A percentile compares a stretch with the other conserved stretches of the same genome.
phyloP scores from a whole-genome alignment of 352 stramenopile genomes.

The Phytophthora foliorum region DNA sequence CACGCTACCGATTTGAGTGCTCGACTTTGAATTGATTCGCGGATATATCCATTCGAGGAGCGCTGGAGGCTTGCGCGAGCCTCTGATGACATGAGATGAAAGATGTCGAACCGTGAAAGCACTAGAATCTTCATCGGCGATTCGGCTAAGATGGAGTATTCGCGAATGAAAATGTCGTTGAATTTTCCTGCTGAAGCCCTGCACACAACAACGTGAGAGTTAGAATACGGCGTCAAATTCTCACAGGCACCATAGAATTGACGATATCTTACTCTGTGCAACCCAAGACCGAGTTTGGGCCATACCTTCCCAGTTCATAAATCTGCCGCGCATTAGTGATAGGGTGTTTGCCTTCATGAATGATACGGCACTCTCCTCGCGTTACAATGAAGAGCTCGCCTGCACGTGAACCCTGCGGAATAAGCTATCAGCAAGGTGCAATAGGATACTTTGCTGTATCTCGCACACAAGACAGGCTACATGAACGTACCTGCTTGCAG shows the following conservation, averaged over 20 bases:
- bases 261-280: slow-evolving; percentile 73
- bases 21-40: slow-evolving; percentile 75
- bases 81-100: slow-evolving; percentile 81
- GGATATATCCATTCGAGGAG: slow-evolving; percentile 61
- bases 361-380: slow-evolving; percentile 77
- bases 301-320: slow-evolving; percentile 77
- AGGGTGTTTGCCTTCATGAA: slow-evolving; percentile 82
- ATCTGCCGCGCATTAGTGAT: slow-evolving; percentile 68
- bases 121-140: slow-evolving; percentile 84
- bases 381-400: slow-evolving; percentile 82
- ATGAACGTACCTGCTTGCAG: slow-evolving; percentile 69
- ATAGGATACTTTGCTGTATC: neutral
- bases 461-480: neutral
- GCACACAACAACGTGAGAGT: slow-evolving; percentile 3
- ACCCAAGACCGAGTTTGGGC: slow-evolving; percentile 80
- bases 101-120: slow-evolving; percentile 88
- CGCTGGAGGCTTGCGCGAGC: slow-evolving; percentile 76
- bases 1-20: slow-evolving; percentile 82
- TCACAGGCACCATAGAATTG: neutral
- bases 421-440: neutral
- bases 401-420: slow-evolving; percentile 67
- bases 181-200: slow-evolving; percentile 85
- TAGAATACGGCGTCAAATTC: neutral
- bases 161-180: slow-evolving; percentile 81
- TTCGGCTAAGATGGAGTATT: slow-evolving; percentile 82